A percentile compares a stretch with the other conserved stretches of the same genome.
phyloP scores from a whole-genome alignment of 2,329 filamentous ascomycete genomes.

The Calonectria crousiana region DNA sequence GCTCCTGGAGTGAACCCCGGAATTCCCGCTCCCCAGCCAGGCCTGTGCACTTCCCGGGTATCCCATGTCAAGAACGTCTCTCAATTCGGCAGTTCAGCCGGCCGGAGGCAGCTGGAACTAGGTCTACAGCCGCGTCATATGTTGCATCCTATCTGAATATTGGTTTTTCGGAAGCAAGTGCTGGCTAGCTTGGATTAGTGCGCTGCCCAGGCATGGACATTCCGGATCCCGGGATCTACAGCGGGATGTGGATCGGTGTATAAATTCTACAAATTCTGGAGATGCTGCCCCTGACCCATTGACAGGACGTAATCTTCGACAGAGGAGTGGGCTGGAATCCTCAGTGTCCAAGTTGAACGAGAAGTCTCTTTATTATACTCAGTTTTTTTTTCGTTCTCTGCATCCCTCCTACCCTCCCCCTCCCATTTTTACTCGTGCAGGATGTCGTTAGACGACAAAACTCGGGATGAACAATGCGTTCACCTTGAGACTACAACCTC shows the following conservation, averaged over 20 bases:
- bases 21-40: slow-evolving; percentile 3
- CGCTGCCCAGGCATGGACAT: background rate
- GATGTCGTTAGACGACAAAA: slow-evolving; percentile 8
- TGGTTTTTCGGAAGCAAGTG: background rate
- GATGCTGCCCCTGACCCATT: background rate
- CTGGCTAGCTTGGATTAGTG: background rate
- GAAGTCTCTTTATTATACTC: background rate
- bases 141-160: background rate
- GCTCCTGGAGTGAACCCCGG: background rate
- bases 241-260: background rate
- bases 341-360: background rate
- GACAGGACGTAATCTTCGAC: background rate
- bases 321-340: background rate
- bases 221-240: background rate
- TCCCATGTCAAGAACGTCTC: background rate
- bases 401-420: background rate
- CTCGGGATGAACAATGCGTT: slow-evolving; percentile 6
- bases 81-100: background rate
- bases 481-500: slow-evolving; percentile 15
- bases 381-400: background rate
- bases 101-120: background rate
- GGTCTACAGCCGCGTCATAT: background rate
- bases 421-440: background rate
- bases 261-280: background rate
- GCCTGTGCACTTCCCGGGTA: slow-evolving; percentile 7